These are phyloP conservation scores for Lanmaoa pseudosensibilis DNA, from an alignment of 768 basidiomycete genomes.

Conservation along the genomic window DNA sequence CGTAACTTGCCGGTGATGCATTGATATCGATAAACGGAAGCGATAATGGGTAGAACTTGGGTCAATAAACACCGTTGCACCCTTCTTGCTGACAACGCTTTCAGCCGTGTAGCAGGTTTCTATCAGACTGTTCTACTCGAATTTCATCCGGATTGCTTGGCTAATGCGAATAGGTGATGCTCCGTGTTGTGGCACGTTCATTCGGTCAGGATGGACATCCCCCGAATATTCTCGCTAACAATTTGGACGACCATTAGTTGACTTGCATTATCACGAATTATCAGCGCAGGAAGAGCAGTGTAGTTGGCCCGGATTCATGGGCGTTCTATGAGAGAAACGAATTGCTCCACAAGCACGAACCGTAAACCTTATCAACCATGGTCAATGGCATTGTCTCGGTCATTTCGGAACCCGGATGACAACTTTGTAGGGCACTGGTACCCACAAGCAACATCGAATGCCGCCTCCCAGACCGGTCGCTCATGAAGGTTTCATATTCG, in stretches of 20 bases:
- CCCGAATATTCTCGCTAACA: background rate
- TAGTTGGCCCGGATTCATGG: background rate
- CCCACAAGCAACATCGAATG: background rate
- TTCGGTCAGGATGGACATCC: background rate
- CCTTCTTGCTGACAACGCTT: background rate
- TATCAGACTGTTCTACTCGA: background rate
- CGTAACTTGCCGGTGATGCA: background rate
- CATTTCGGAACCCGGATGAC: background rate
- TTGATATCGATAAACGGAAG: background rate
- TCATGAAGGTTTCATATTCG: background rate
- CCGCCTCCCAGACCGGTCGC: too few relatives aligned
- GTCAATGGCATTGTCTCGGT: background rate
- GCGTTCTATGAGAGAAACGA: background rate
- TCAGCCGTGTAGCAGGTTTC: background rate
- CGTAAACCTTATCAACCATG: background rate
- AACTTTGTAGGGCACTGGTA: too few relatives aligned
- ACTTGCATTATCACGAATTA: too few relatives aligned
- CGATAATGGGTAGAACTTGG: background rate
- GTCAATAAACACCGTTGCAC: background rate
- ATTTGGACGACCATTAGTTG: background rate
- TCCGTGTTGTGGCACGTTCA: background rate
- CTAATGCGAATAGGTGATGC: background rate
- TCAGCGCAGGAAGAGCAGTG: background rate
- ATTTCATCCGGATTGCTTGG: background rate
- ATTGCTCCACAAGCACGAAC: too few relatives aligned